A percentile compares a stretch with the other conserved stretches of the same genome.
These are phyloP conservation scores for Malania oleifera DNA, from an alignment of 164 flowering plant genomes.

Conservation along the genomic window DNA sequence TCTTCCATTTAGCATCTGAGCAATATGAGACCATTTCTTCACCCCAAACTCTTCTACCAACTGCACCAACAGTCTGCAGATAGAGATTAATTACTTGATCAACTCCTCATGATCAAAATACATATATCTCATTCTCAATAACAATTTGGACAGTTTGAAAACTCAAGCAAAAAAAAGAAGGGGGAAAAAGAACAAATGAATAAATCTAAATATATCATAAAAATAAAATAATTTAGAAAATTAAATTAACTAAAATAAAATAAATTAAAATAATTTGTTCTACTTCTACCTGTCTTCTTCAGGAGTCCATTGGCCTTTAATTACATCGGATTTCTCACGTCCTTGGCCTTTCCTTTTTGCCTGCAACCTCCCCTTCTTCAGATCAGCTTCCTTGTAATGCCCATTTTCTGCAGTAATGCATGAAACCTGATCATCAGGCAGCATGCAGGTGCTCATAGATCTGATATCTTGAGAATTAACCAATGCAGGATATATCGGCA, in stretches of 20 bases:
- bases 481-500: not conserved
- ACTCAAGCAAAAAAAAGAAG: too few relatives aligned
- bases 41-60: slow-evolving; percentile 32
- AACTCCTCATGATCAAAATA: too few relatives aligned
- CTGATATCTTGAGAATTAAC: slow-evolving; percentile 4
- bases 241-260: too few relatives aligned
- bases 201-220: too few relatives aligned
- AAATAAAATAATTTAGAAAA: too few relatives aligned
- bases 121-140: too few relatives aligned
- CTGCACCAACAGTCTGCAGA: slow-evolving; percentile 27
- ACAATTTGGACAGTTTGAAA: too few relatives aligned
- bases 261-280: too few relatives aligned
- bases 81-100: too few relatives aligned
- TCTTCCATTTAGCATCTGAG: slow-evolving; percentile 31
- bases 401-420: slow-evolving; percentile 3
- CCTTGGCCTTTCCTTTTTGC: not conserved
- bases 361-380: slow-evolving; percentile 1
- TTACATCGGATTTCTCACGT: slow-evolving; percentile 3
- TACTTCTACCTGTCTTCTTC: slow-evolving; percentile 42
- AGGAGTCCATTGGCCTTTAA: slow-evolving; percentile 37
- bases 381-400: not conserved
- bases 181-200: too few relatives aligned
- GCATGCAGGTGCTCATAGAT: not conserved
- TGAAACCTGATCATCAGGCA: slow-evolving; percentile 1
- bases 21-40: slow-evolving; percentile 42